Percentiles rank a stretch among this genome's conserved stretches.
Conservation (phyloP, 2,329 filamentous ascomycete genomes). For the Ophiostoma quercus region DNA sequence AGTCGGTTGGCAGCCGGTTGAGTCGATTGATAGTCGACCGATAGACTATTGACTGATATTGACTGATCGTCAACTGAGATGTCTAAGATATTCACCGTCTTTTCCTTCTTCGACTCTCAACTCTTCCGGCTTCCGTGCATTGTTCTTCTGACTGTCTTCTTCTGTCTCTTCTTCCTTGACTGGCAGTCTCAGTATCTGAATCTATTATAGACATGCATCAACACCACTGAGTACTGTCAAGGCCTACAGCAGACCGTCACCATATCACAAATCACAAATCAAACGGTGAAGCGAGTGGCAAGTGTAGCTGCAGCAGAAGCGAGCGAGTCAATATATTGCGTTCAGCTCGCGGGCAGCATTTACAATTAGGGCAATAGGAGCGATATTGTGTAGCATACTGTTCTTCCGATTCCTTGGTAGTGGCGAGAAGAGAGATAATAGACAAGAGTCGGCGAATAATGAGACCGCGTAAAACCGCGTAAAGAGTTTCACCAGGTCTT, state of each 20-base stretch:
- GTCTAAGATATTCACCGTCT: not conserved
- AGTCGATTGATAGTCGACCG: not conserved
- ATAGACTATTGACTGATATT: too few species aligned
- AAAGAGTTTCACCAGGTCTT: not conserved
- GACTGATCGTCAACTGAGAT: not conserved
- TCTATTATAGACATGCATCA: not conserved
- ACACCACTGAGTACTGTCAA: too few species aligned
- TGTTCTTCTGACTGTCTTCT: not conserved
- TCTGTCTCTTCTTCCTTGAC: not conserved
- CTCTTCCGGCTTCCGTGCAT: not conserved
- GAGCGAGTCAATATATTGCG: not conserved
- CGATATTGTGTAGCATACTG: not conserved
- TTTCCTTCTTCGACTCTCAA: not conserved
- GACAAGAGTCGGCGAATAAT: not conserved
- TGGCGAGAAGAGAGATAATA: not conserved
- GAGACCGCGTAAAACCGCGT: not conserved
- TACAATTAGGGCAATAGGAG: not conserved
- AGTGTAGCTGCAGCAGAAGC: not conserved
- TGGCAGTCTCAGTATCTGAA: not conserved
- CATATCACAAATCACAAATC: not conserved
- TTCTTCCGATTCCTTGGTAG: not conserved
- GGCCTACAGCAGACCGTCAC: too few species aligned
- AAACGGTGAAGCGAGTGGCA: constrained; percentile 8
- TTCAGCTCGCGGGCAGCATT: not conserved
- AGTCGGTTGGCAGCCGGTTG: not conserved